Evolutionary conservation across 495 filamentous ascomycete genomes (phyloP), one percentile per base, ranked within the genome.

Genomic region (Penicillium atrosanguineum): DNA sequence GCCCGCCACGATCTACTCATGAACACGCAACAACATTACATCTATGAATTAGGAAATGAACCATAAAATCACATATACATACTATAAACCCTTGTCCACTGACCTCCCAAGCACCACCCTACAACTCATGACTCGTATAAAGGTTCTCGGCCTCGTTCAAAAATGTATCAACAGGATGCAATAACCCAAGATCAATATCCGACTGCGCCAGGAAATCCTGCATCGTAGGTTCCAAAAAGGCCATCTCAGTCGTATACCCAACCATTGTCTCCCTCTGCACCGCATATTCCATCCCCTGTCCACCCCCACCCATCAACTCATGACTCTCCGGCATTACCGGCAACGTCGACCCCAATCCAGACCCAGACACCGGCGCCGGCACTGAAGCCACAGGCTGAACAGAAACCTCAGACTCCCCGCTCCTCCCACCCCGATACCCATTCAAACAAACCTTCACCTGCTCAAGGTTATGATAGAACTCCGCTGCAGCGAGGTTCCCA

Each of bases 171-270:
- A 74, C 70, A 6, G 72, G 69, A 56, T 74, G 67, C 43, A 73
- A 43, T 25, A 72, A 46, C 4, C 73, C 71, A 39, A 76, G 41
- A 55, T 73, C 71, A 18, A 76, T 66, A 61, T 76, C 69, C 18
- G 70, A 72, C 63, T 76, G 73, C 26, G 73, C 73, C 1, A 76
- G 56, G 23, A 76, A 76, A 38, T 74, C 69, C 54, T 76, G 71
- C 73, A 76, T 76, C 6, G 71, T 76, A 34, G 73, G 73, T 47
- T 76, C 71, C 47, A 76, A 48, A 39, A 76, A 76, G 19, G 73
- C 64, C 73, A 76, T 76, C 31, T 70, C 71, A 0, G 73, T 74
- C 28, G 71, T 74, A 48, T 73, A 73, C 38, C 72, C 72, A 16
- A 50, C 55, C 1, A 57, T 43, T 0, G 50, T 52, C 31, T 63